Evolutionary conservation across 768 basidiomycete genomes (phyloP).

Genomic region (Suillus decipiens): DNA sequence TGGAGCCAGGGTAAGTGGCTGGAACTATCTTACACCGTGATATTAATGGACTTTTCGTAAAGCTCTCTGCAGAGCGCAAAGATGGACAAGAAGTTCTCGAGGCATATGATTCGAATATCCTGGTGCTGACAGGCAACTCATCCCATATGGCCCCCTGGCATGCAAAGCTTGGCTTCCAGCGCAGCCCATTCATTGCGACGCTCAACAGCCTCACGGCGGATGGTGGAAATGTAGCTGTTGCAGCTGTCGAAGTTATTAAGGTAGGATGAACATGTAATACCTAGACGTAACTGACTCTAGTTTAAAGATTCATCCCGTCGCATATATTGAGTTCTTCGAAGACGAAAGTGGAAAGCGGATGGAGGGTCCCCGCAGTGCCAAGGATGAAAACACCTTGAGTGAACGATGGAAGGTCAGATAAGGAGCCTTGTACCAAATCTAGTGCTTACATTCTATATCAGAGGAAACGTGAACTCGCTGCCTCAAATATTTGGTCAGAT

Average conservation of each 20-base stretch:
- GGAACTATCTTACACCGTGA: not conserved
- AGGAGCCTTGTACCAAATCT: not conserved
- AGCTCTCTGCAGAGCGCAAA: constrained; percentile 71
- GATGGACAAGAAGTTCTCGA: constrained; percentile 85
- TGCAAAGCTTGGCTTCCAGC: constrained; percentile 78
- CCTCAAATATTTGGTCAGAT: constrained; percentile 55
- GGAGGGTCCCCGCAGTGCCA: constrained; percentile 67
- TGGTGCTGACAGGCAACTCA: constrained; percentile 81
- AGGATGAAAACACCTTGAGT: constrained; percentile 61
- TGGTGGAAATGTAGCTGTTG: constrained; percentile 73
- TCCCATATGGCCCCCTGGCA: constrained; percentile 89
- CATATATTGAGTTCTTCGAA: constrained; percentile 70
- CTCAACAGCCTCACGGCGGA: constrained; percentile 78
- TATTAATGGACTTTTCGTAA: constrained; percentile 7
- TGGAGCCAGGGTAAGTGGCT: constrained; percentile 69
- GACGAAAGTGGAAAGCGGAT: constrained; percentile 46
- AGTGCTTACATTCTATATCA: constrained; percentile 28
- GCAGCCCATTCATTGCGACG: constrained; percentile 67
- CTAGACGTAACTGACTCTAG: constrained; percentile 3
- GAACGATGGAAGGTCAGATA: constrained; percentile 71
- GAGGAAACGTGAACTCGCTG: constrained; percentile 61
- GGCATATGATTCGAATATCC: constrained; percentile 64
- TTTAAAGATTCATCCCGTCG: constrained; percentile 67
- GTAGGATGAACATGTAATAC: constrained; percentile 30
- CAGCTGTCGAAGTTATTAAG: constrained; percentile 76